Base-by-base conservation (phyloP, 192 early-diverging fungal species). In the Glomus cerebriforme region DNA sequence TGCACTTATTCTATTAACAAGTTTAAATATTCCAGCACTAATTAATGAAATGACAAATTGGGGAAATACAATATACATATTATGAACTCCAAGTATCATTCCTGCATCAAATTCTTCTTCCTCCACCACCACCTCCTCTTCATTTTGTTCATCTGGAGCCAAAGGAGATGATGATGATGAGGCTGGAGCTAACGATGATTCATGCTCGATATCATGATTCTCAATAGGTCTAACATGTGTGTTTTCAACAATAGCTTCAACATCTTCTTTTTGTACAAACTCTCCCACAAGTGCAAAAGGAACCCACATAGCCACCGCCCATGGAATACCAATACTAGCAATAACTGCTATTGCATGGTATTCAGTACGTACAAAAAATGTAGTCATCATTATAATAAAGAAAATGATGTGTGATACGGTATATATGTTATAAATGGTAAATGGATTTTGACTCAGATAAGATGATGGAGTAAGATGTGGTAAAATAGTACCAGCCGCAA, bases 31-130 rank as follows among this genome's bases (percentile, higher is more conserved):
- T 3, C 60, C 62, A 0, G 79, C 43, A 17, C 84, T 89, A 82
- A 97, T 92, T 27, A 95, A 78, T 6, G 93, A 81, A 81, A 92
- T 91, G 3, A 92, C 83, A 81, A 99, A 96, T 83, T 99, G 98
- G 13, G 98, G 98, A 59, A 97, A 79, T 6, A 96, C 95, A 69
- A 97, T 93, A 81, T 95, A 97, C 81, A 98, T 93, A 81, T 99
- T 99, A 84, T 97, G 96, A 29, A 98, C 94, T 2, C 96, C 98
- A 54, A 98, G 85, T 13, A 96, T 90, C 60, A 95, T 88, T 27
- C 93, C 93, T 0, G 93, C 89, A 62, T 81, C 84, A 24, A 83
- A 59, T 66, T 45, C 62, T n/a, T n/a, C n/a, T n/a, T n/a, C n/a
- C n/a, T n/a, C n/a, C n/a, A n/a, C n/a, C n/a, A n/a, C n/a, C n/a